Evolutionary conservation across 768 basidiomycete species (phyloP).

Genomic region (Russula olivacea): DNA sequence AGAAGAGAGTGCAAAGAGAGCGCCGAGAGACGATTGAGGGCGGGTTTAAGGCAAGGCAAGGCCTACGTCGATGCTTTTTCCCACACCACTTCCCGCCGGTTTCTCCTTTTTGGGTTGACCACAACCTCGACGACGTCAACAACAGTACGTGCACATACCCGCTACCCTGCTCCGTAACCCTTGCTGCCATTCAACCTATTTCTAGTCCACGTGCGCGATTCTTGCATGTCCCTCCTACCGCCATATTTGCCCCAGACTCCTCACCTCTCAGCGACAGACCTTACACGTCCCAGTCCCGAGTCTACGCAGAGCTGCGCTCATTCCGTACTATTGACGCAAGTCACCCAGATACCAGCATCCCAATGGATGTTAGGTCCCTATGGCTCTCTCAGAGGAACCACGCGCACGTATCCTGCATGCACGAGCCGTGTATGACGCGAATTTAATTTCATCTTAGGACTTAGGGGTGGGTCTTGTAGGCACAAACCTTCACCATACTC

Average conservation of each 20-base stretch:
- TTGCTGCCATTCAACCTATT: too few relatives aligned
- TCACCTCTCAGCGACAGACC: not conserved
- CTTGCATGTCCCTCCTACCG: too few relatives aligned
- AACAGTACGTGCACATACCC: not conserved
- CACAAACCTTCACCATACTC: not conserved
- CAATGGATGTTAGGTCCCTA: too few relatives aligned
- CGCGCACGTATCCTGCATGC: not conserved
- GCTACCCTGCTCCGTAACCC: not conserved
- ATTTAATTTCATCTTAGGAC: not conserved
- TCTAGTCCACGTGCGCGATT: too few relatives aligned
- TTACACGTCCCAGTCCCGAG: too few relatives aligned
- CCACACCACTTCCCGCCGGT: slow-evolving; percentile 13
- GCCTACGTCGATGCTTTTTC: not conserved
- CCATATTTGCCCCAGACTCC: not conserved
- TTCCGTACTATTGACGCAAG: not conserved
- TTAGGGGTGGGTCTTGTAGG: not conserved
- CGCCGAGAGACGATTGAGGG: slow-evolving; percentile 19
- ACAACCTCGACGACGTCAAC: not conserved
- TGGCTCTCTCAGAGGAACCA: not conserved
- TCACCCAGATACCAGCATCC: not conserved
- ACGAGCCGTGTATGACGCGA: not conserved
- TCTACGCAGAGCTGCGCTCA: too few relatives aligned
- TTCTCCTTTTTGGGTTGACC: slow-evolving; percentile 11
- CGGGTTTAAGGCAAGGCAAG: slow-evolving; percentile 21
- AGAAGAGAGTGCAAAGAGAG: slow-evolving; percentile 22